Percentiles rank a stretch among this genome's conserved stretches.
These are phyloP conservation scores for Penicillium crystallinum DNA, from an alignment of 495 filamentous ascomycete genomes.

Conservation along the genomic window DNA sequence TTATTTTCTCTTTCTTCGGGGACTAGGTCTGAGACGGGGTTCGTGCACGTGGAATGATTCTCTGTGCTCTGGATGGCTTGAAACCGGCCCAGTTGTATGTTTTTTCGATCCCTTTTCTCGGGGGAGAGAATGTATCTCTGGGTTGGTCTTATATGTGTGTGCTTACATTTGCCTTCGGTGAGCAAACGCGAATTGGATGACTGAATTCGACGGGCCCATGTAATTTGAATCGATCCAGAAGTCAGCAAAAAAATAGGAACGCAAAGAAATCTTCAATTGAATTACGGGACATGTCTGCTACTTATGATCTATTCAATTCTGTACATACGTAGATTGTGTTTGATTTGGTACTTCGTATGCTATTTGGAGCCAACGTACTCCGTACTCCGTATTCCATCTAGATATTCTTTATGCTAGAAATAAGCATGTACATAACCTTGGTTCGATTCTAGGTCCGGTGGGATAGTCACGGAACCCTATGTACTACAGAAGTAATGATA, in stretches of 20 bases:
- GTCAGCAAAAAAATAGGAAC: conserved; percentile 31
- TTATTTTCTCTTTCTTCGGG: conserved; percentile 14
- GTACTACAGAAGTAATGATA: conserved; percentile 14
- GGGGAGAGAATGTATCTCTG: conserved; percentile 6
- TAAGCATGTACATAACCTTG: neutral
- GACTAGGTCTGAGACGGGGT: conserved; percentile 5
- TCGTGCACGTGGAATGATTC: neutral
- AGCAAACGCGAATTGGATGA: conserved; percentile 32
- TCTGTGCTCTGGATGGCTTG: conserved; percentile 5
- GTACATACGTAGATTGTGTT: neutral
- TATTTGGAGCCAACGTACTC: no score
- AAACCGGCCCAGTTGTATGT: neutral
- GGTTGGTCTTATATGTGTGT: conserved; percentile 17
- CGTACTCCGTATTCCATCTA: no score
- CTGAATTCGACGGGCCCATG: conserved; percentile 27
- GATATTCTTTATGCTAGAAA: neutral
- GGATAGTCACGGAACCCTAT: neutral
- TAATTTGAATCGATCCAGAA: conserved; percentile 36
- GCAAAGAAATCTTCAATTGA: conserved; percentile 16
- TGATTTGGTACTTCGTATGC: neutral
- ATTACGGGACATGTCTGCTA: conserved; percentile 7
- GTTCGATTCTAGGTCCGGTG: neutral
- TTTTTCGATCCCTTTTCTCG: neutral
- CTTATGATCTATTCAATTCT: no score
- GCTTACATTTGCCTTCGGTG: conserved; percentile 22